Conservation (phyloP, 768 basidiomycete species). For the Austroboletus eburneus region DNA sequence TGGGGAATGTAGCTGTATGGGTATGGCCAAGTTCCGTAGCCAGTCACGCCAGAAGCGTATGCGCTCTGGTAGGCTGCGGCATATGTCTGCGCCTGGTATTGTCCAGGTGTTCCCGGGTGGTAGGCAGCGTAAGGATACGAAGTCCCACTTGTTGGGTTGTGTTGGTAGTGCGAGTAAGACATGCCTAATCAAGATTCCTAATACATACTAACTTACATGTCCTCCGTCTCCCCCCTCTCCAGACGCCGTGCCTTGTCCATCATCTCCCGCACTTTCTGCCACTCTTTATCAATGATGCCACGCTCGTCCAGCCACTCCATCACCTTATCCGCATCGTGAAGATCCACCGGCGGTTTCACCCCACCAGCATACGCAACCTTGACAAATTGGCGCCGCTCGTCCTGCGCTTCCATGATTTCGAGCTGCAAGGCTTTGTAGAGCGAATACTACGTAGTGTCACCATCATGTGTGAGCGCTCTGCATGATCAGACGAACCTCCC, state of each 20-base stretch:
- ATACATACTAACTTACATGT: neutral
- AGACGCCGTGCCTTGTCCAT: constrained; percentile 71
- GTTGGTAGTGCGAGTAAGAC: constrained; percentile 37
- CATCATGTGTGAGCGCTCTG: neutral
- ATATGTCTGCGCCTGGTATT: constrained; percentile 49
- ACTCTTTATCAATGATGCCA: constrained; percentile 61
- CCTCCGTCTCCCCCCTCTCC: constrained; percentile 48
- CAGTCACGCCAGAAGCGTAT: constrained; percentile 63
- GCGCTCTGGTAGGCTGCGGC: constrained; percentile 39
- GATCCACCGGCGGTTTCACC: constrained; percentile 58
- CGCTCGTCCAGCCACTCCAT: constrained; percentile 79
- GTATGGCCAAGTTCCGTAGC: constrained; percentile 70
- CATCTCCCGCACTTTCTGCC: constrained; percentile 65
- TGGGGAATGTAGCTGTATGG: constrained; percentile 57
- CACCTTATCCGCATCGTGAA: constrained; percentile 69
- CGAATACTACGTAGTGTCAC: constrained; percentile 44
- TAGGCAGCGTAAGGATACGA: constrained; percentile 68
- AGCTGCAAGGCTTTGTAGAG: constrained; percentile 55
- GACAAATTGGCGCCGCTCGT: constrained; percentile 45
- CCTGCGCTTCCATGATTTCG: constrained; percentile 56
- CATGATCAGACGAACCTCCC: constrained; percentile 58
- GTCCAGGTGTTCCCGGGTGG: constrained; percentile 42
- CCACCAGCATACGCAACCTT: constrained; percentile 54
- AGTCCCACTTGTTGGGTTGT: constrained; percentile 38
- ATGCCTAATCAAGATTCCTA: too few relatives aligned